Evolutionary conservation across 106 monocot genomes (phyloP).

Genomic region (Hemerocallis citrina): DNA sequence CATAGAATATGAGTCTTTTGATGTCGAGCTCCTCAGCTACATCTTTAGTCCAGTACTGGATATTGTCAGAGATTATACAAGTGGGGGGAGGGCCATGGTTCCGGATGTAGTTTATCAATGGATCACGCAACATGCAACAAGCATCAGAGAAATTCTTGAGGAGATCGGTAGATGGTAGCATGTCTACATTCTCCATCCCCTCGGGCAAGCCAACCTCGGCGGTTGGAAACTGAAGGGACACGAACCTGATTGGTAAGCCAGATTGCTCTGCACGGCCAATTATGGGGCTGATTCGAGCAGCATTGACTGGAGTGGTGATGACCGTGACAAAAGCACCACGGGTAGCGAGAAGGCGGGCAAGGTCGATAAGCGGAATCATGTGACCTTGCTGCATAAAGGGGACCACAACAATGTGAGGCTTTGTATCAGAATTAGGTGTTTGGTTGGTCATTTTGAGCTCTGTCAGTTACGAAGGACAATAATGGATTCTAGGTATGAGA

Average conservation of each 20-base stretch:
- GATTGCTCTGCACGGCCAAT: too few species aligned
- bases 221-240: constrained; percentile 28
- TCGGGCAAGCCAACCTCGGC: constrained; percentile 7
- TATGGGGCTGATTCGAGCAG: constrained; percentile 8
- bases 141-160: not conserved
- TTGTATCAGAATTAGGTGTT: too few species aligned
- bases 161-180: not conserved
- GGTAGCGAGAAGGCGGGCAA: constrained; percentile 28
- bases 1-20: constrained; percentile 26
- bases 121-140: constrained; percentile 7
- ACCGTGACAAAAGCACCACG: constrained; percentile 21
- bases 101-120: not conserved
- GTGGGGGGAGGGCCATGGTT: constrained; percentile 14
- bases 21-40: constrained; percentile 15
- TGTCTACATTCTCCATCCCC: constrained; percentile 16
- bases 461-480: too few species aligned
- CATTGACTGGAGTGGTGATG: constrained; percentile 33
- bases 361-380: constrained; percentile 34
- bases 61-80: constrained; percentile 20
- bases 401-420: too few species aligned
- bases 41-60: constrained; percentile 16
- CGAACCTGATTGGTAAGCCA: constrained; percentile 1
- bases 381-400: too few species aligned
- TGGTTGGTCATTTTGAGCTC: too few species aligned
- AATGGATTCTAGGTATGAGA: too few species aligned